Conservation (phyloP, 2,329 filamentous ascomycete genomes). For the Aulographum hederae region DNA sequence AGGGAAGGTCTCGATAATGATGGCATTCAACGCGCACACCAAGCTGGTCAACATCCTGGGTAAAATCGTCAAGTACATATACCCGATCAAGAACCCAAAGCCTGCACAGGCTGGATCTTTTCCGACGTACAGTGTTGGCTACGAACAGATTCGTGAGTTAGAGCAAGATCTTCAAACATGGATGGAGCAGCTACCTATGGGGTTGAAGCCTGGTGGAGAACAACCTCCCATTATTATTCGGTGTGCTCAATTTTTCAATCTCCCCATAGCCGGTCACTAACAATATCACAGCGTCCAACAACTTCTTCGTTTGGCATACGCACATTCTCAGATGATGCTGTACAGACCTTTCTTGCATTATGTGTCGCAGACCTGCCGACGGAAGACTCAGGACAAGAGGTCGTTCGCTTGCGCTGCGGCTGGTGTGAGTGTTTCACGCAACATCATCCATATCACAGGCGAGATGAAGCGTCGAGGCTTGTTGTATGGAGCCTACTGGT, state of each 20-base stretch:
- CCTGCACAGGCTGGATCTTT: conserved; percentile 9
- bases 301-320: conserved; percentile 60
- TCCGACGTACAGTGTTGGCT: conserved; percentile 42
- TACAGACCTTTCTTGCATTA: conserved; percentile 76
- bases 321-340: conserved; percentile 65
- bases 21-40: conserved; percentile 41
- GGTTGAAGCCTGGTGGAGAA: conserved; percentile 63
- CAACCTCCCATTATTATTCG: conserved; percentile 56
- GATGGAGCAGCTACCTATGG: conserved; percentile 51
- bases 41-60: conserved; percentile 36
- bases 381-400: conserved; percentile 46
- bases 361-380: conserved; percentile 40
- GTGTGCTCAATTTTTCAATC: conserved; percentile 27
- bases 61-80: conserved; percentile 46
- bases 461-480: conserved; percentile 60
- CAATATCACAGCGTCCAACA: conserved; percentile 39
- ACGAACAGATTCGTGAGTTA: conserved; percentile 45
- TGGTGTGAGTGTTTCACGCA: conserved; percentile 46
- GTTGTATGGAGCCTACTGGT: conserved; percentile 73
- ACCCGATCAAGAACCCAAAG: conserved; percentile 34
- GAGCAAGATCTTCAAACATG: conserved; percentile 44
- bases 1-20: conserved; percentile 36
- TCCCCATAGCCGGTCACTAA: conserved; percentile 1
- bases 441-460: conserved; percentile 64
- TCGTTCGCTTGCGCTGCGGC: conserved; percentile 59